Base-by-base conservation (phyloP, 495 filamentous ascomycete species). In the Talaromyces trachyspermus region DNA sequence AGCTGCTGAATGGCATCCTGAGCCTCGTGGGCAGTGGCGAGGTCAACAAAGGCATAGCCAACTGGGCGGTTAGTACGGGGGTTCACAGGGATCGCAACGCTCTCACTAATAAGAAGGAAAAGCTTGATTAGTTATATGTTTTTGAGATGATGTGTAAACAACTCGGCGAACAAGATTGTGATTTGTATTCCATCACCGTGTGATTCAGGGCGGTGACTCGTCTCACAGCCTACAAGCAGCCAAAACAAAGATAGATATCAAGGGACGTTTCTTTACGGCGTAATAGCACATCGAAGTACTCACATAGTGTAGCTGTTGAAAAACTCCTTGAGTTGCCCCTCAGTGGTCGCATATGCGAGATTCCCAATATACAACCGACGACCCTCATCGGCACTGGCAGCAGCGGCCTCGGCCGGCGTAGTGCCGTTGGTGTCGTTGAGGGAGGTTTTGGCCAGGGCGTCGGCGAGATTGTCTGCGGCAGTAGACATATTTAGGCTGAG, bases 311-410 rank as follows among this genome's bases (percentile, higher is more conserved):
- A 96, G 69, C 78, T 83, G 74, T 86, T 86, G 83, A 99, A 99
- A 79, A 99, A 99, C 48, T 89, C 88, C 75, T 90, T 95, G 77
- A 99, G 86, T 79, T 95, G 88, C 81, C 87, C 92, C 86, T 97
- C 92, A 63, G 89, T 94, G 78, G 92, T 97, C 81, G 92, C 89
- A 68, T 98, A 97, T 48, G 92, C 92, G 79, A 98, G 88, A 76
- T 98, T 98, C 69, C 92, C 92, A 76, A 97, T 97, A 74, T 98
- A 98, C 54, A 98, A 81, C 74, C 92, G 88, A 77, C 92, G 88
- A 65, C 92, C 94, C 74, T 98, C 92, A 66, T 92, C 89, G 63
- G 92, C 92, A 74, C 88, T 95, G 71, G 89, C 89, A 61, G 89
- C 81, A 54, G 91, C 90, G 63, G 91, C 90, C 65, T 92, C 89